Evolutionary conservation across 768 basidiomycete species (phyloP), one percentile per base, ranked within the genome.

Genomic region (Suillus decipiens): DNA sequence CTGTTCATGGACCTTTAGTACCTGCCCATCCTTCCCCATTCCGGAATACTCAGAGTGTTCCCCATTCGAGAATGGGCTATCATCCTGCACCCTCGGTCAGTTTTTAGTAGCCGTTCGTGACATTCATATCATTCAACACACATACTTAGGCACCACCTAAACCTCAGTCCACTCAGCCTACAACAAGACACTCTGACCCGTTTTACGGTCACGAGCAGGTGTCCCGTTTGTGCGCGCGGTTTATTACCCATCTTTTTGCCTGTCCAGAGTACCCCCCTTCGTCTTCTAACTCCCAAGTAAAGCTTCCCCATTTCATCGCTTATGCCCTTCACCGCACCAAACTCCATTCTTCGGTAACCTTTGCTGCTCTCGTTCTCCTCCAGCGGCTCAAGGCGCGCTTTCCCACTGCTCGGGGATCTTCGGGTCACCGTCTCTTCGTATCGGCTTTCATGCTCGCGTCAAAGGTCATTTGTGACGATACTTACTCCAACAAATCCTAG

Each of bases 401-500:
- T 73, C 89, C 89, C 50, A 87, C 88, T 5, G 90, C 89, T n/a
- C 84, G 87, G 58, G 89, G 89, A 22, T 88, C 87, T 1, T 88
- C 86, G 0, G 90, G 90, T 0, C 89, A 91, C 61, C 82, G 90
- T 0, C 71, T 91, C 0, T 90, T 90, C 69, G 83, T 91, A 15
- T 87, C 86, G 0, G 87, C 89, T 0, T 88, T 90, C 70, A 90
- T 90, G 89, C 86, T 89, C 68, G 81, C 87, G 0, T 83, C 81
- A 3, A 89, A 89, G 71, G 90, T 95, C n/a, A 90, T 94, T 56
- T 95, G 93, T 77, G 93, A 96, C 79, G 93, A 95, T 69, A 95
- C 93, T 0, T 96, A 95, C 73, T 93, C 90, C 17, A 95, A 95
- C 83, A 93, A 94, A 72, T 92, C 90, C 0, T 96, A 94, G 94